phyloP scores from a whole-genome alignment of 2,329 filamentous ascomycete species.

The Hymenoscyphus occultus region DNA sequence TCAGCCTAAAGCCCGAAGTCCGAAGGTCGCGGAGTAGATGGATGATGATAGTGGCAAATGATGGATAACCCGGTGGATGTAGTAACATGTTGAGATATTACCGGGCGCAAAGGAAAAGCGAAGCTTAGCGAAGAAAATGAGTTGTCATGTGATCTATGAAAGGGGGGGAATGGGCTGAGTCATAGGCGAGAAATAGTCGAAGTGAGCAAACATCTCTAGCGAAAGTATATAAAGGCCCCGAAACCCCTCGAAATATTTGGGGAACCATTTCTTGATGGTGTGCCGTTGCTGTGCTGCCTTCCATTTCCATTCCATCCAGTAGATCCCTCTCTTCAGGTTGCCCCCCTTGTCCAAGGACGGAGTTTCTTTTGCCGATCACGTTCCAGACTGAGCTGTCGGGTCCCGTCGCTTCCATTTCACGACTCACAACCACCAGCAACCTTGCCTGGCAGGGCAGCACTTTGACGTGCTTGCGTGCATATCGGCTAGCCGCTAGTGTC shows the following conservation, averaged over 20 bases:
- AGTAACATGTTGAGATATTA: slow-evolving; percentile 13
- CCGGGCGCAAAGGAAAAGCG: slow-evolving; percentile 26
- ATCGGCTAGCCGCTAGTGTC: too few species aligned
- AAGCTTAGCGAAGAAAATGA: slow-evolving; percentile 14
- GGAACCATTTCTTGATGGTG: slow-evolving; percentile 15
- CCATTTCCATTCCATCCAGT: slow-evolving; percentile 8
- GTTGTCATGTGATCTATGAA: slow-evolving; percentile 30
- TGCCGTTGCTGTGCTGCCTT: slow-evolving; percentile 26
- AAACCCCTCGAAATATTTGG: slow-evolving; percentile 17
- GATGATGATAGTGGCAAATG: slow-evolving; percentile 22
- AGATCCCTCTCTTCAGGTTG: background rate
- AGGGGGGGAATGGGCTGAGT: slow-evolving; percentile 26
- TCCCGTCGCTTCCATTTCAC: background rate
- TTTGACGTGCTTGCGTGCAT: too few species aligned
- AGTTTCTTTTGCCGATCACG: background rate
- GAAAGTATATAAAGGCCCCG: slow-evolving; percentile 30
- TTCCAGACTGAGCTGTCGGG: background rate
- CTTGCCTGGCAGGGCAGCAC: too few species aligned
- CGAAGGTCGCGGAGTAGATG: slow-evolving; percentile 11
- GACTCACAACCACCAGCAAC: too few species aligned
- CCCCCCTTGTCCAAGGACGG: background rate
- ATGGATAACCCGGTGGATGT: slow-evolving; percentile 14
- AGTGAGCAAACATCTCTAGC: slow-evolving; percentile 11
- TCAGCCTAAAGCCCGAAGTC: background rate
- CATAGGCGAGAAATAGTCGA: slow-evolving; percentile 25